Base-by-base conservation (phyloP, 1,284 basidiomycete species). In the Leccinum pachyderme region DNA sequence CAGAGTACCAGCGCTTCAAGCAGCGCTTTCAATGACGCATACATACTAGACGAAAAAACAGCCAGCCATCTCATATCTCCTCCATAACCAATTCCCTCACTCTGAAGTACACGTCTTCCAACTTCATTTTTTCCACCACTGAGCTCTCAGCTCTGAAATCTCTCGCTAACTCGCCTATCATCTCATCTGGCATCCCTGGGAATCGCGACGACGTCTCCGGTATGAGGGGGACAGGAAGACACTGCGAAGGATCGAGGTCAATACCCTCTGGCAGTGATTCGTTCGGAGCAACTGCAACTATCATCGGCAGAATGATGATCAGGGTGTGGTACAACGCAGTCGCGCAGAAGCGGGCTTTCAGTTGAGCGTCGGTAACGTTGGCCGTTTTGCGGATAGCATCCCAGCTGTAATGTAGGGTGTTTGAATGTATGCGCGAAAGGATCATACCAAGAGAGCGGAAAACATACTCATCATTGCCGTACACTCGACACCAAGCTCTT, bases 401-500 rank as follows among this genome's bases (percentile, higher is more conserved):
- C 91, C 91, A 93, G 65, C 91, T 93, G 62, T 48, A 59, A 32
- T 49, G 25, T 56, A 44, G 41, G 37, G n/a, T 54, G 15, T 53
- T 22, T 54, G 31, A 43, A 28, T 52, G 27, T 22, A 45, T 47
- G 29, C 24, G 15, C 48, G 47, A 15, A 39, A 46, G 50, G 43
- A 25, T 4, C 25, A 47, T 4, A 12, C 49, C 7, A 49, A 39
- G 61, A 66, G 27, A 37, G 46, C 33, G n/a, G 45, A 7, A 29
- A 8, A 75, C 86, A 63, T 68, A 95, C 92, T 97, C 86, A 68
- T 98, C 94, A 52, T 91, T 84, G 44, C 91, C 78, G 65, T 92
- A 95, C 47, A 95, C 82, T 29, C 95, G 78, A 37, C 94, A 80
- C 95, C 95, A 98, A 18, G 92, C 79, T 31, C 82, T 83, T 43